These are phyloP conservation scores for Lathyrus tuberosus DNA, from an alignment of 306 rosid genomes.

Conservation along the genomic window DNA sequence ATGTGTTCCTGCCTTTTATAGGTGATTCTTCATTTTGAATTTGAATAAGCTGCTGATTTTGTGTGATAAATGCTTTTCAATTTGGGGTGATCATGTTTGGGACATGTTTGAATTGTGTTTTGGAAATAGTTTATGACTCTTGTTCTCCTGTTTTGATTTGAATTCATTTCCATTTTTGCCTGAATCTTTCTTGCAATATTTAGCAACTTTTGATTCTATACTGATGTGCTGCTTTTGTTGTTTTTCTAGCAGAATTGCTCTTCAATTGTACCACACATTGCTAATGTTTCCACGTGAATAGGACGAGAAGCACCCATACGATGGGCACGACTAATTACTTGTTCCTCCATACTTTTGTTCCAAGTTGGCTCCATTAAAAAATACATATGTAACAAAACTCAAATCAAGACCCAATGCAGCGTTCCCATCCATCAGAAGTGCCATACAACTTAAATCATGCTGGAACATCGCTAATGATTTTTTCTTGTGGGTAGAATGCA, in stretches of 20 bases:
- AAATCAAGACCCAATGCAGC: slow-evolving; percentile 97
- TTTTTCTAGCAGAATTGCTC: slow-evolving; percentile 89
- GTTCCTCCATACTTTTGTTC: slow-evolving; percentile 99
- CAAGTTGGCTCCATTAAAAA: slow-evolving; percentile 98
- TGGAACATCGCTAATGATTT: slow-evolving; percentile 82
- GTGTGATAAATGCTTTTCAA: no score
- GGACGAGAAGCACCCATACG: slow-evolving; percentile 99
- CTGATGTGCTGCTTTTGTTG: no score
- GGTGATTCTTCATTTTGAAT: no score
- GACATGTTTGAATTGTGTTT: no score
- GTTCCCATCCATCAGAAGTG: slow-evolving; percentile 97
- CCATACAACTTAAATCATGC: slow-evolving; percentile 82
- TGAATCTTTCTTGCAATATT: no score
- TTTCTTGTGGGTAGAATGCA: slow-evolving; percentile 87
- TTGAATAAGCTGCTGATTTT: no score
- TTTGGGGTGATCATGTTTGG: no score
- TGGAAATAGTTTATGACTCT: no score
- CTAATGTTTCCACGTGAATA: slow-evolving; percentile 88
- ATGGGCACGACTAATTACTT: slow-evolving; percentile 98
- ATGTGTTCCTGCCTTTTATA: no score
- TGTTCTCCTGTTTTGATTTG: no score
- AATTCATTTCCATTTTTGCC: no score
- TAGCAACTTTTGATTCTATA: no score
- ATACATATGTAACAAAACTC: slow-evolving; percentile 88
- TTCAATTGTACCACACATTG: slow-evolving; percentile 93